Conservation (phyloP, 768 basidiomycete species). For the Lyophyllum shimeji region DNA sequence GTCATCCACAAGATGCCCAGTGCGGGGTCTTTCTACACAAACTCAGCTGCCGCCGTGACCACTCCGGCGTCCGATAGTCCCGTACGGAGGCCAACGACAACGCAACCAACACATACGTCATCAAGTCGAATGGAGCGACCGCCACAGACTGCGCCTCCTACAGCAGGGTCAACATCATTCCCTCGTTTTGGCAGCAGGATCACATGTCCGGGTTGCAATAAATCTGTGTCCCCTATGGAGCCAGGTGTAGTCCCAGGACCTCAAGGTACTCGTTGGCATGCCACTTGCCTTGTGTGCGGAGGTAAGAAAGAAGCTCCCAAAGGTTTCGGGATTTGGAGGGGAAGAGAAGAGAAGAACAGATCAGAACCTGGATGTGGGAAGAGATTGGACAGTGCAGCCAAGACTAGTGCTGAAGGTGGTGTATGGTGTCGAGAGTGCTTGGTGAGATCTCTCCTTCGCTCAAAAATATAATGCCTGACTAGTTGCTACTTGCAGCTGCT, state of each 20-base stretch:
- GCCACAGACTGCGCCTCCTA: slow-evolving; percentile 35
- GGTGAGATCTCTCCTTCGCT: slow-evolving; percentile 40
- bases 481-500: slow-evolving; percentile 44
- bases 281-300: slow-evolving; percentile 75
- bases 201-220: slow-evolving; percentile 75
- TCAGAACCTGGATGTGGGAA: slow-evolving; percentile 80
- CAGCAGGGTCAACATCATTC: slow-evolving; percentile 26
- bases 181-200: slow-evolving; percentile 60
- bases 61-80: slow-evolving; percentile 9
- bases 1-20: slow-evolving; percentile 35
- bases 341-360: slow-evolving; percentile 47
- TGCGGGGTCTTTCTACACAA: slow-evolving; percentile 19
- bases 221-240: slow-evolving; percentile 79
- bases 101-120: slow-evolving; percentile 23
- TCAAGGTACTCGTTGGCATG: slow-evolving; percentile 80
- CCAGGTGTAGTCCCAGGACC: slow-evolving; percentile 84
- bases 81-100: slow-evolving; percentile 7
- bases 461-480: not conserved
- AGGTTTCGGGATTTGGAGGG: slow-evolving; percentile 33
- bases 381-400: slow-evolving; percentile 80
- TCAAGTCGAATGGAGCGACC: slow-evolving; percentile 42
- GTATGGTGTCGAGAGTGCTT: slow-evolving; percentile 87
- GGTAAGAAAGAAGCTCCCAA: slow-evolving; percentile 56
- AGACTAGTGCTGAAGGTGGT: slow-evolving; percentile 62
- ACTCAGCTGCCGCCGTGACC: slow-evolving; percentile 5